phyloP scores from a whole-genome alignment of 2,329 filamentous ascomycete genomes.

The Exophiala sideris region DNA sequence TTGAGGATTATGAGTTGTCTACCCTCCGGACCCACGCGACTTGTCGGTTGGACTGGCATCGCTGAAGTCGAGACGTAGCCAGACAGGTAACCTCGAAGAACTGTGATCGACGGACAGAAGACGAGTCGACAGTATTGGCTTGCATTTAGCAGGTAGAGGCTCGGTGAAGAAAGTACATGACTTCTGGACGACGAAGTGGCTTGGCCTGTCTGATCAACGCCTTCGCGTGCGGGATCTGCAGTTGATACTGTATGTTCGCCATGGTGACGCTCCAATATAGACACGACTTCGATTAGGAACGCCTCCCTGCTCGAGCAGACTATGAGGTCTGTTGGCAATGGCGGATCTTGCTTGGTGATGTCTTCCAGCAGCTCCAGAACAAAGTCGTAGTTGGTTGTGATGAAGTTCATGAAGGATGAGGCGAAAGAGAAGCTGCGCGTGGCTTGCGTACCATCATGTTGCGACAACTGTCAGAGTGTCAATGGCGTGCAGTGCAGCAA shows the following conservation, averaged over 20 bases:
- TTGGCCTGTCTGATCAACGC: not conserved
- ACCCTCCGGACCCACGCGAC: not conserved
- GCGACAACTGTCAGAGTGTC: not conserved
- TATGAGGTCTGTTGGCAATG: constrained; percentile 63
- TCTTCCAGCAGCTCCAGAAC: constrained; percentile 58
- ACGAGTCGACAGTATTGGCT: constrained; percentile 66
- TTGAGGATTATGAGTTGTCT: constrained; percentile 42
- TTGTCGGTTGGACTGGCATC: constrained; percentile 1
- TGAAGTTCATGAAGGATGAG: constrained; percentile 4
- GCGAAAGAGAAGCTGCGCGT: not conserved
- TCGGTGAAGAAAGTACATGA: constrained; percentile 56
- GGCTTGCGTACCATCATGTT: not conserved
- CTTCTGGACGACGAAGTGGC: constrained; percentile 4
- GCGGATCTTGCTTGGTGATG: constrained; percentile 54
- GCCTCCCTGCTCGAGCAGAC: constrained; percentile 63
- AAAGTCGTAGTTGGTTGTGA: constrained; percentile 41
- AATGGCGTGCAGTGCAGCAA: not conserved
- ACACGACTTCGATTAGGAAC: constrained; percentile 61
- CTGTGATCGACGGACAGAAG: constrained; percentile 72
- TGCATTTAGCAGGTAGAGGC: constrained; percentile 65
- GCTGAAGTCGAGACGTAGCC: constrained; percentile 44
- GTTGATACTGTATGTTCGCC: constrained; percentile 9
- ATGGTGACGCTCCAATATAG: constrained; percentile 41
- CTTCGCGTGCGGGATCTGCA: constrained; percentile 4
- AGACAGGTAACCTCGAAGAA: constrained; percentile 72